A percentile compares a stretch with the other conserved stretches of the same genome.
phyloP scores from a whole-genome alignment of 83 land plant genomes.

The Picea abies region DNA sequence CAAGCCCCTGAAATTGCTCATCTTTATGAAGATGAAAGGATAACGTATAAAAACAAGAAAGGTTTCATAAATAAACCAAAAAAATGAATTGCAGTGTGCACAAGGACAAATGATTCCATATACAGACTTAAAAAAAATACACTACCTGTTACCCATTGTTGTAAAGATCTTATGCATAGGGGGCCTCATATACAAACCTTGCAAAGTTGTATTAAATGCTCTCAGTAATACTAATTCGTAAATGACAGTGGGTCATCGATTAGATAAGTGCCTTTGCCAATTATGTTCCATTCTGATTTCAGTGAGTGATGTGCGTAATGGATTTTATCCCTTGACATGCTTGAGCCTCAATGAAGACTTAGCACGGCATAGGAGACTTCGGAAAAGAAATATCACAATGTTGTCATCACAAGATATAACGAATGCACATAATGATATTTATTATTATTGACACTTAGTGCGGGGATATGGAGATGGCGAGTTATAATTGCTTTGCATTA shows the following conservation, averaged over 20 bases:
- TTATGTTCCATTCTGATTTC: slow-evolving; percentile 17
- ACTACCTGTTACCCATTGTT: not conserved
- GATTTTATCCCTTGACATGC: slow-evolving; percentile 20
- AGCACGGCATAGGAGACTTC: slow-evolving; percentile 32
- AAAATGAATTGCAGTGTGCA: not conserved
- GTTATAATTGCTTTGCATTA: no score
- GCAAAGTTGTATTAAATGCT: slow-evolving; percentile 42
- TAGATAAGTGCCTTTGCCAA: slow-evolving; percentile 34
- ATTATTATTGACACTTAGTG: no score
- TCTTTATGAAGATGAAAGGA: slow-evolving; percentile 97
- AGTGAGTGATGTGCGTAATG: slow-evolving; percentile 18
- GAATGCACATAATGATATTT: slow-evolving; percentile 22
- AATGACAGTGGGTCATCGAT: slow-evolving; percentile 35
- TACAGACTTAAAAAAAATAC: not conserved
- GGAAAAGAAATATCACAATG: no score
- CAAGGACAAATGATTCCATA: not conserved
- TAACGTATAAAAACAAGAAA: slow-evolving; percentile 57
- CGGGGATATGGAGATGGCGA: no score
- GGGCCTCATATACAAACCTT: slow-evolving; percentile 60
- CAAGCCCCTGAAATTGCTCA: slow-evolving; percentile 85
- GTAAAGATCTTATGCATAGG: slow-evolving; percentile 24
- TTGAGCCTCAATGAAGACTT: slow-evolving; percentile 31
- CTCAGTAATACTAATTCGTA: slow-evolving; percentile 44
- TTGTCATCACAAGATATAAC: no score
- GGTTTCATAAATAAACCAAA: not conserved